Evolutionary conservation across 257 asterid species (phyloP), one percentile per base, ranked within the genome.

Genomic region (Ballota nigra): DNA sequence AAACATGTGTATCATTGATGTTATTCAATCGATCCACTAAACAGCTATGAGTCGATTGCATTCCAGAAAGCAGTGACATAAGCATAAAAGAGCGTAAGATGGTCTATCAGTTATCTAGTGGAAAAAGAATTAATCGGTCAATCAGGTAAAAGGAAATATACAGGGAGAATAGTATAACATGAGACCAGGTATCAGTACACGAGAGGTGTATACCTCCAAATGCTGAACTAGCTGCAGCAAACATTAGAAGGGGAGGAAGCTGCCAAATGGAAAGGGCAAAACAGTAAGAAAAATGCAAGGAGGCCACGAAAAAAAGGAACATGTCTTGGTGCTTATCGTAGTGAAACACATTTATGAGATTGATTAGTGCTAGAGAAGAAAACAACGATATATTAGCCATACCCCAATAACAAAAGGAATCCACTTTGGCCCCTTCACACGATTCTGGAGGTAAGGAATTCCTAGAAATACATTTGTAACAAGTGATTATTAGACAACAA

Each of bases 151-250:
- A 22, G 65, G 16, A 0, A 8, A 33, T 41, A 13, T 1, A 20
- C 7, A 31, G 40, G 24, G 57, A 15, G 34, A 11, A 1, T 22
- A 10, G 19, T 45, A 38, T 13, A 47, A 55, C 23, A 45, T 4
- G 23, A 36, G 49, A 75, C 8, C 45, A 47, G 12, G 29, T 13
- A 40, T 41, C 41, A 28, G 34, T 20, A 47, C 13, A 76, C 7
- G 71, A 61, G 72, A 20, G 15, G 72, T 59, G 61, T 81, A 64
- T 83, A 89, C 99, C 98, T 83, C 98, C 98, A 88, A 89, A 88
- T 62, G 88, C 88, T 58, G 98, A 90, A 78, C 96, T 84, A 71
- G 95, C 90, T 16, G 94, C 92, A 55, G 99, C 83, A 78, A 83
- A 89, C 77, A 86, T 75, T 23, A 89, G 78, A 31, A 89, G 86